Evolutionary conservation across 2,329 filamentous ascomycete genomes (phyloP), one percentile per base, ranked within the genome.

Genomic region (Nigrospora oryzae): DNA sequence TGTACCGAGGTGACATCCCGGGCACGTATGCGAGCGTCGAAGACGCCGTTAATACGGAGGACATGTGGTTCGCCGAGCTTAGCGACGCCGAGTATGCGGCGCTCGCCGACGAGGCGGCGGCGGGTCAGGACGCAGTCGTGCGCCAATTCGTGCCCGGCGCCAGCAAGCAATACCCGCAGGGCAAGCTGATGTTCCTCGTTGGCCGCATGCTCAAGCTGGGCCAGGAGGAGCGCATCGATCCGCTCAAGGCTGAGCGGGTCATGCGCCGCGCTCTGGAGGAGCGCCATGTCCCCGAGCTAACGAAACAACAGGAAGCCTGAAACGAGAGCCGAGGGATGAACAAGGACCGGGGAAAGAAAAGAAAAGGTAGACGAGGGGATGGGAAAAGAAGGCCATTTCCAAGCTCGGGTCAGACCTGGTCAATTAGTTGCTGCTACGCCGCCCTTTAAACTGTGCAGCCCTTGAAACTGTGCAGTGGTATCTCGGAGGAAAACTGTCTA

Each of bases 121-220:
- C 64, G 19, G 70, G 66, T 1, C 71, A 79, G 51, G 65, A 71
- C 1, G 65, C 67, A 46, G 61, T 75, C 1, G 49, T 79, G 44
- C 56, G 53, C 38, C 67, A 72, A 51, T 78, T 79, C 48, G 23
- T 28, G 23, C 23, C 23, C 23, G 23, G 23, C 23, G 47, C 61
- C 34, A 49, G 56, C 32, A 63, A 64, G 35, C 64, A 63, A 42
- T 76, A 72, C 46, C 77, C 76, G 0, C 67, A 74, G 46, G 77
- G 77, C 1, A 81, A 79, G 61, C 67, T 81, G 38, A 79, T 79
- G 75, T 80, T 71, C 51, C 63, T 81, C 2, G 71, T 81, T 5
- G 77, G 77, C 16, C 76, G 72, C 59, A 75, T 81, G 72, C 73
- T 81, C 63, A 65, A 68, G 5, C 53, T 69, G 2, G 77, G 76